These are phyloP conservation scores for Leccinellum albellum DNA, from an alignment of 768 basidiomycete species.

Conservation along the genomic window DNA sequence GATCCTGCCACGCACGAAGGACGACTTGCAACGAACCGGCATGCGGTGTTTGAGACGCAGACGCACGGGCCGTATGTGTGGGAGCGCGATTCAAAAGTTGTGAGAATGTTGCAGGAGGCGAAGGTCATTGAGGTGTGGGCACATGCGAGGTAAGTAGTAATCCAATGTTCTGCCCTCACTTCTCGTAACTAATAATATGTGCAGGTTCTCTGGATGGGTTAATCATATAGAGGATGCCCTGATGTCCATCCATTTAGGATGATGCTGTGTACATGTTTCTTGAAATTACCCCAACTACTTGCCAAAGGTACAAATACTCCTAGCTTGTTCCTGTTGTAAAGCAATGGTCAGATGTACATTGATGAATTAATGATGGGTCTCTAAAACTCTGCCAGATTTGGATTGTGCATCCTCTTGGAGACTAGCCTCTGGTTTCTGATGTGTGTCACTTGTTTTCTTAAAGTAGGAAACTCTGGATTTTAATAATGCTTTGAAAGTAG, in stretches of 20 bases:
- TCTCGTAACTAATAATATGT: not conserved
- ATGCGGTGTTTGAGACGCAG: not conserved
- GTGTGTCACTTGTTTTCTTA: no score
- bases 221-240: not conserved
- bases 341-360: no score
- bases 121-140: not conserved
- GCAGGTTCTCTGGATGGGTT: not conserved
- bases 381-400: no score
- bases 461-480: no score
- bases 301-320: not conserved
- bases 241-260: not conserved
- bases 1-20: not conserved
- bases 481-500: no score
- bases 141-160: not conserved
- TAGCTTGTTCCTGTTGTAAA: no score
- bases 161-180: fast-evolving
- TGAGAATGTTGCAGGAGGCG: not conserved
- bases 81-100: not conserved
- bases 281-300: not conserved
- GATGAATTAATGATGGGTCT: no score
- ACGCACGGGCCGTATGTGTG: not conserved
- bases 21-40: not conserved
- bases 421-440: no score
- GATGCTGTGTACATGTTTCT: not conserved
- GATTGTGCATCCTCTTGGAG: no score